Base-by-base conservation (phyloP, 345 rosid genomes). In the Gossypium longicalyx region DNA sequence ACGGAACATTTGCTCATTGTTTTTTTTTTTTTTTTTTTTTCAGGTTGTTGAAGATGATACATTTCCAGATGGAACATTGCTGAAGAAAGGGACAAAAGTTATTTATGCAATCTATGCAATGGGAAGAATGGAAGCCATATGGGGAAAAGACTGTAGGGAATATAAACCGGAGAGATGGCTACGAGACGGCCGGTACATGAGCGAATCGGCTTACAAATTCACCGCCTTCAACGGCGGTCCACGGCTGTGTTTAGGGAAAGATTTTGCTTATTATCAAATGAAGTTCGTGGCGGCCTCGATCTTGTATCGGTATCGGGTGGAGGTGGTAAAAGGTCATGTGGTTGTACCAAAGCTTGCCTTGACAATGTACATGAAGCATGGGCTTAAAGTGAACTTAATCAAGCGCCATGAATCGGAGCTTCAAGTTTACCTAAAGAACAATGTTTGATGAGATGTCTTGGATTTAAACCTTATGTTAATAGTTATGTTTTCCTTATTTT, bases 201-300 rank as follows among this genome's bases (percentile, higher is more conserved):
- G 97, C 76, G 97, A 95, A 66, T 91, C 99, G 0, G 96, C 99
- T 49, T 95, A 93, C 89, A 80, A 88, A 65, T 94, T 94, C 86
- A 87, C 98, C 0, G 98, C 98, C 57, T 94, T 94, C 85, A 92
- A 94, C 16, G 98, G 98, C 0, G 98, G 98, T 9, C 98, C 98
- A 56, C 82, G 98, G 1, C 91, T 94, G 2, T 94, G 98, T 79
- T 68, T 94, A 20, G 98, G 98, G 73, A 92, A 89, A 80, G 98
- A 94, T 65, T 94, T 94, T 58, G 98, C 98, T 7, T 92, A 92
- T 80, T 92, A 92, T 70, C 98, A 94, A 72, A 94, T 94, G 98
- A 92, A 89, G 76, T 86, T 82, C 34, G 83, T 74, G 2, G 93
- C 93, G 0, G 98, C 98, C 9, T 89, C 98, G 8, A 83, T 93